These are phyloP conservation scores for Fragaria iinumae DNA, from an alignment of 306 rosid genomes.

Conservation along the genomic window DNA sequence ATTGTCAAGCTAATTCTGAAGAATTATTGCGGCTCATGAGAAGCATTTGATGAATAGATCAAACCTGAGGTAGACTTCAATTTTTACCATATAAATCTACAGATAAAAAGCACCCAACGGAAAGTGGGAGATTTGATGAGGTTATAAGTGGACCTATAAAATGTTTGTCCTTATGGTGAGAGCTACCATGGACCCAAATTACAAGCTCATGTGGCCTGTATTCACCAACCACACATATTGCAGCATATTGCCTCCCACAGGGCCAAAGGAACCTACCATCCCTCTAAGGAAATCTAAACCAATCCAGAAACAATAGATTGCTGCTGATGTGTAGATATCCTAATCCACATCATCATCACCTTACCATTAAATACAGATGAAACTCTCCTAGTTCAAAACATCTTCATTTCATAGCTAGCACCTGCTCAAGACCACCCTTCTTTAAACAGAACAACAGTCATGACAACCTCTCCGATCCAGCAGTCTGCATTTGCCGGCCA, in stretches of 20 bases:
- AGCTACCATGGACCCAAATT: background rate
- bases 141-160: background rate
- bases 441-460: slow-evolving; percentile 20
- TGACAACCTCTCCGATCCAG: slow-evolving; percentile 84
- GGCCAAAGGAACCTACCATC: slow-evolving; percentile 34
- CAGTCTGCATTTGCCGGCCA: slow-evolving; percentile 83
- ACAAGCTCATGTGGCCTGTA: slow-evolving; percentile 41
- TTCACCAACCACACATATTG: slow-evolving; percentile 18
- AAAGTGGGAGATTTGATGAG: background rate
- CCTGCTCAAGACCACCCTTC: slow-evolving; percentile 11
- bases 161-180: slow-evolving; percentile 9
- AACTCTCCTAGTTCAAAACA: slow-evolving; percentile 18
- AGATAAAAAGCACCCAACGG: background rate
- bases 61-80: background rate
- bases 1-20: no score
- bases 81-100: background rate
- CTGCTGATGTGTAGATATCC: slow-evolving; percentile 63
- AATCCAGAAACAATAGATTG: slow-evolving; percentile 54
- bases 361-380: slow-evolving; percentile 32
- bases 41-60: no score
- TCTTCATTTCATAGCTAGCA: slow-evolving; percentile 3
- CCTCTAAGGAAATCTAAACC: slow-evolving; percentile 51
- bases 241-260: slow-evolving; percentile 42
- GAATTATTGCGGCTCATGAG: no score
- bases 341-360: no score